Evolutionary conservation across 2,329 filamentous ascomycete genomes (phyloP), one percentile per base, ranked within the genome.

Genomic region (Trichoderma guizhouense): DNA sequence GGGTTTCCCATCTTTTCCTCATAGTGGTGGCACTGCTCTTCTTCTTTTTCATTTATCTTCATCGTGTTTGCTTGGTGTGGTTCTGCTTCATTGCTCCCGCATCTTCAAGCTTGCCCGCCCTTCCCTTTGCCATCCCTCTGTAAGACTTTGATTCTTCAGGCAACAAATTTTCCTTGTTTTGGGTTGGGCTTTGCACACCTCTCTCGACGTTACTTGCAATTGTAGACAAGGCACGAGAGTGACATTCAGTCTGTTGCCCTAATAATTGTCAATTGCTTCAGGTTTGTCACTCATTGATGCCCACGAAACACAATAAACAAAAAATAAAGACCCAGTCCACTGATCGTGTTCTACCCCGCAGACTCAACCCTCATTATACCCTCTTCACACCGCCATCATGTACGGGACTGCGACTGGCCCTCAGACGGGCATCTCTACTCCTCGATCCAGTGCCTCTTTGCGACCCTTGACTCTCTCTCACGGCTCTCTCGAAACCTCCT

Each of bases 371-470:
- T 68, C 66, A 36, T 71, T 70, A 70, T 72, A 70, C 71, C 47
- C 71, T 63, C 65, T 28, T 72, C 82, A 76, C 76, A 36, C 77
- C 76, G 76, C 79, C 83, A 89, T 79, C 83, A 97, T 97, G 94
- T 97, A 96, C 89, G 93, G 93, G 84, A 90, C 92, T 79, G 88
- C 86, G 78, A 93, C 91, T 73, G 93, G 92, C 84, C 91, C 93
- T 74, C 95, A 97, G 84, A 99, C 96, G 86, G 96, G 96, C 84
- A 94, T 97, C 81, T 97, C 95, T 76, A 99, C 96, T 77, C 96
- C 96, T 78, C 92, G 96, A 84, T 97, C 95, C 71, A 96, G 93
- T 77, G 91, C 94, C 76, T 97, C 95, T 75, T 90, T 98, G 76
- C 93, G 96, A 76, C 95, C 96, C 74, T 90, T 99, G 80, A 94